These are phyloP conservation scores for Rhizopus sp. DNA, from an alignment of 371 early-diverging fungal species.

Conservation along the genomic window DNA sequence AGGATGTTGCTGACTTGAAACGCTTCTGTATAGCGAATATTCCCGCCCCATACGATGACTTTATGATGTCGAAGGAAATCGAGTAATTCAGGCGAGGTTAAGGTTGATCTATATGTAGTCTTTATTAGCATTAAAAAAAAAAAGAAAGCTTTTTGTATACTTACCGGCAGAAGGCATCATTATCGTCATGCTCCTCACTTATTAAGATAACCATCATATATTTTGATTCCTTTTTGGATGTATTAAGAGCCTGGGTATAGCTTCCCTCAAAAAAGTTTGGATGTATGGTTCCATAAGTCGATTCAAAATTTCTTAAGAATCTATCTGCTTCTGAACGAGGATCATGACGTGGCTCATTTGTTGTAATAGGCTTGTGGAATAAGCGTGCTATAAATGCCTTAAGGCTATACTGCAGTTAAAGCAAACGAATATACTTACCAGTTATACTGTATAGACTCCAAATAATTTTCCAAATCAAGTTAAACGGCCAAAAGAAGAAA, in stretches of 20 bases:
- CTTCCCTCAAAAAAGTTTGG: slow-evolving; percentile 82
- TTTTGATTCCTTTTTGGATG: slow-evolving; percentile 72
- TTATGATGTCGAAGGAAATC: slow-evolving; percentile 64
- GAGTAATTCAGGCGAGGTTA: slow-evolving; percentile 62
- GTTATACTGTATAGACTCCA: slow-evolving; percentile 57
- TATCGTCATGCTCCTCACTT: slow-evolving; percentile 81
- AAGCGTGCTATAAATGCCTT: slow-evolving; percentile 26
- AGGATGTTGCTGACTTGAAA: slow-evolving; percentile 73
- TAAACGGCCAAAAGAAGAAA: slow-evolving; percentile 59
- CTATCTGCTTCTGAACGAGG: slow-evolving; percentile 65
- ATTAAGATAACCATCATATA: slow-evolving; percentile 74
- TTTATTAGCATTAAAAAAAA: neutral
- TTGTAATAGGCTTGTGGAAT: slow-evolving; percentile 48
- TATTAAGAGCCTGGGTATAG: slow-evolving; percentile 69
- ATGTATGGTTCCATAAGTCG: slow-evolving; percentile 66
- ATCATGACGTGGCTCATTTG: slow-evolving; percentile 38
- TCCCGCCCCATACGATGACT: slow-evolving; percentile 78
- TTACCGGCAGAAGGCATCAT: slow-evolving; percentile 65
- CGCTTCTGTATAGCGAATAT: slow-evolving; percentile 71
- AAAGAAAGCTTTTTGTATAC: neutral
- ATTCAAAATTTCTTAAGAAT: slow-evolving; percentile 71
- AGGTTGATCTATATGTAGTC: slow-evolving; percentile 38
- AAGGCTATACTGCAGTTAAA: neutral
- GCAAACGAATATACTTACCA: slow-evolving; percentile 22
- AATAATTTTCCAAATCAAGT: slow-evolving; percentile 50